These are phyloP conservation scores for Kentomonas sorsogonicus DNA, from an alignment of 208 protist genomes.

Conservation along the genomic window DNA sequence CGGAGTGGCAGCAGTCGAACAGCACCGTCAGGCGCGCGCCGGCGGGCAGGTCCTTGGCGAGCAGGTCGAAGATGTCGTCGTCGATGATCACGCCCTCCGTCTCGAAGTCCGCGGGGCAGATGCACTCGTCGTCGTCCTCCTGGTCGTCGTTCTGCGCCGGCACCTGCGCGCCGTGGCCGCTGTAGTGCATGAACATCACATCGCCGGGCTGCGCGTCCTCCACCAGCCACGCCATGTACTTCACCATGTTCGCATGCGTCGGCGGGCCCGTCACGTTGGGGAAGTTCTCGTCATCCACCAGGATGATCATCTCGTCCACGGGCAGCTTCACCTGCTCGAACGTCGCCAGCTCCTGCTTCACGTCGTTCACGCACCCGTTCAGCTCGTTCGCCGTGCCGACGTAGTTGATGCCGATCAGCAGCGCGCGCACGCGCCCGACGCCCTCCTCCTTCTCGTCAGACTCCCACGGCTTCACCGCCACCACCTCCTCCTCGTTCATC, in stretches of 20 bases:
- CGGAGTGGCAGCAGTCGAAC: slow-evolving; percentile 94
- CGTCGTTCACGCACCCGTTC: slow-evolving; percentile 86
- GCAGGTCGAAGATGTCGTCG: slow-evolving; percentile 82
- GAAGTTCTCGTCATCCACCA: slow-evolving; percentile 77
- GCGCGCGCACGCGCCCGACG: slow-evolving; percentile 78
- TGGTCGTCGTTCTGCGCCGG: slow-evolving; percentile 37
- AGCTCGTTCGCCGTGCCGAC: slow-evolving; percentile 53
- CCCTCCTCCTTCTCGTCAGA: slow-evolving; percentile 65
- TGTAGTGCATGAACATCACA: slow-evolving; percentile 89
- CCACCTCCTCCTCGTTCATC: slow-evolving; percentile 39
- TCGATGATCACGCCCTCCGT: slow-evolving; percentile 73
- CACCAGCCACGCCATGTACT: slow-evolving; percentile 84
- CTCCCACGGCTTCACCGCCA: slow-evolving; percentile 59
- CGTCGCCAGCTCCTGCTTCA: slow-evolving; percentile 64
- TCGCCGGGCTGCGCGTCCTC: slow-evolving; percentile 73
- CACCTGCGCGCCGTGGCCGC: slow-evolving; percentile 79
- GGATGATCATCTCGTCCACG: slow-evolving; percentile 74
- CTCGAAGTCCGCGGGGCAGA: slow-evolving; percentile 77
- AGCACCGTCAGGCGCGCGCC: slow-evolving; percentile 86
- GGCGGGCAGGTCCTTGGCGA: slow-evolving; percentile 63
- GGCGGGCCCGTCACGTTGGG: slow-evolving; percentile 66
- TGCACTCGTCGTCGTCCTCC: slow-evolving; percentile 76
- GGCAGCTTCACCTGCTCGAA: slow-evolving; percentile 79
- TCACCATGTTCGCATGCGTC: slow-evolving; percentile 80
- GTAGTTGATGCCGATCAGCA: slow-evolving; percentile 92